Base-by-base conservation (phyloP, 176 grass and related monocot genomes). In the Oryza meyeriana region DNA sequence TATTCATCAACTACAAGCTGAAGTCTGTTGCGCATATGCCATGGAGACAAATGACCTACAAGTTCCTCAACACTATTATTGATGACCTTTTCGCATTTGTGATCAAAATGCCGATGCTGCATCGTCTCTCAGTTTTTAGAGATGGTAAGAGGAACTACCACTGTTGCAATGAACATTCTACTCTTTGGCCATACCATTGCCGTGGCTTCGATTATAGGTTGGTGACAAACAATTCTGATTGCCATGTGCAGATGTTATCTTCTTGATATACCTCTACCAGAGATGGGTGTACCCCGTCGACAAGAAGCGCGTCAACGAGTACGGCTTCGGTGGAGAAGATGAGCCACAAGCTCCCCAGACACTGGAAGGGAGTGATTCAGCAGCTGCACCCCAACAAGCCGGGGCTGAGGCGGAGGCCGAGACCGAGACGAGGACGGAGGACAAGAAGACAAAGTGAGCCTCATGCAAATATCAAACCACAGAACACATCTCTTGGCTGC, bases 1-100 rank as follows among this genome's bases (percentile, higher is more conserved):
- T 99, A 78, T 99, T 99, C 76, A 99, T 99, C 87, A 99, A 99
- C 79, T 99, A 99, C 79, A 99, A 99, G 77, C 93, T 99, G 13
- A 36, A 96, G 83, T 99, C 97, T 2, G 97, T 99, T 6, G 89
- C 97, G 32, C 97, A 99, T 83, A 93, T 99, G 81, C 97, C 97
- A 73, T 99, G 97, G 97, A 93, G 97, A 64, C 97, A 99, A 72
- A 99, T 99, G 97, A 99, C 97, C 52, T 99, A 99, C 81, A 99
- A 99, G 80, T 99, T 99, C 84, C 93, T 99, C n/a, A 99, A 99
- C 81, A 99, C 97, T 42, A 96, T 99, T 34, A 96, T 99, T 10
- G 97, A 99, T 22, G 97, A 99, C 29, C 91, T 99, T 77, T 99
- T 99, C 5, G 97, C 97, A 25, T 99, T 99, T 93, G 97, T 99